These are phyloP conservation scores for Aspergillus unguis DNA, from an alignment of 2,329 filamentous ascomycete genomes.

Conservation along the genomic window DNA sequence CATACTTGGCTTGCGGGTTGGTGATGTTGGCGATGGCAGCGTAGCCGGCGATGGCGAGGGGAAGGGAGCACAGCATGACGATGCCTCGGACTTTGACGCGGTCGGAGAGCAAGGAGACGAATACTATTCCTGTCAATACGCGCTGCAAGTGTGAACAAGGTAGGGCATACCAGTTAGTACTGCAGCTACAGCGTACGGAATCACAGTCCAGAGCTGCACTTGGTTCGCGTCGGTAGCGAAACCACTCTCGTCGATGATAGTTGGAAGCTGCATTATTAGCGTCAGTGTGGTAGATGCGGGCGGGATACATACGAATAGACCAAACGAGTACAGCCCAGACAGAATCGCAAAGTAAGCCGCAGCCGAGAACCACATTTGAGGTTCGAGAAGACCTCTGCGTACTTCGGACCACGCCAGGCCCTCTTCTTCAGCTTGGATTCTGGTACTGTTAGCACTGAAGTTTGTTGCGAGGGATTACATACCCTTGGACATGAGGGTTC, in stretches of 20 bases:
- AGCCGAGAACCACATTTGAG: constrained; percentile 63
- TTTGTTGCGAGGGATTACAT: constrained; percentile 3
- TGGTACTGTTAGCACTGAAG: constrained; percentile 12
- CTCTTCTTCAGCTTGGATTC: constrained; percentile 37
- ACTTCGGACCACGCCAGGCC: constrained; percentile 62
- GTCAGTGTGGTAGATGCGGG: background rate
- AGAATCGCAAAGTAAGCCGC: constrained; percentile 59
- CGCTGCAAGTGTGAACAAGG: background rate
- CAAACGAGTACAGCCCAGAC: constrained; percentile 60
- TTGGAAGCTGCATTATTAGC: constrained; percentile 52
- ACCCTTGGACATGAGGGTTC: constrained; percentile 29
- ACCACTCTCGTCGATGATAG: constrained; percentile 58
- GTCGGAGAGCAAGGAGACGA: constrained; percentile 57
- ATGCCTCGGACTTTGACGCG: constrained; percentile 57
- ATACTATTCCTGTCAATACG: constrained; percentile 14
- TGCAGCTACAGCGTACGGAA: constrained; percentile 61
- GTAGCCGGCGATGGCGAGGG: constrained; percentile 64
- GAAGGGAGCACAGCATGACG: constrained; percentile 62
- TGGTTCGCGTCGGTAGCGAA: constrained; percentile 55
- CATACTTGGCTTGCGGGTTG: constrained; percentile 55
- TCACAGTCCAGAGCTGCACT: constrained; percentile 62
- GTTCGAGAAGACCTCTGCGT: constrained; percentile 56
- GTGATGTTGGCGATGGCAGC: constrained; percentile 58
- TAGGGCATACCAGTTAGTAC: constrained; percentile 48
- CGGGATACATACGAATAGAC: constrained; percentile 54